Evolutionary conservation across 2,329 filamentous ascomycete species (phyloP).

Genomic region (Trichoderma endophyticum): DNA sequence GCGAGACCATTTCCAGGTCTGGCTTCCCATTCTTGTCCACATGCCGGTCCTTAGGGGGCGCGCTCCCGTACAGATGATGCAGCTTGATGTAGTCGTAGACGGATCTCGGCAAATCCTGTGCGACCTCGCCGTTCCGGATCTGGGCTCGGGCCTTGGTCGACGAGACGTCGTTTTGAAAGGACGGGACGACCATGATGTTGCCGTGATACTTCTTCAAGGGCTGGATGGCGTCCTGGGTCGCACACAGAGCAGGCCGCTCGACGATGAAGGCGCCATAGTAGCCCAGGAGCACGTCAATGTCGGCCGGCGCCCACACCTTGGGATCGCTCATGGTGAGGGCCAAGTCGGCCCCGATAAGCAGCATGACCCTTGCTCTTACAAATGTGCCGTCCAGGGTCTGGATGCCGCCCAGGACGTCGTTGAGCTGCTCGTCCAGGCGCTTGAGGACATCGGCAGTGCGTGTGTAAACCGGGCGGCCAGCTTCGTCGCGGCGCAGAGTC

Average conservation of each 20-base stretch:
- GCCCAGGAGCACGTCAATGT: conserved; percentile 79
- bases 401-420: conserved; percentile 72
- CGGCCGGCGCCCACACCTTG: conserved; percentile 74
- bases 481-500: conserved; percentile 40
- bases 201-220: conserved; percentile 73
- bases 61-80: conserved; percentile 58
- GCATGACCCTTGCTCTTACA: conserved; percentile 63
- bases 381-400: conserved; percentile 61
- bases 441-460: conserved; percentile 82
- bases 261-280: conserved; percentile 76
- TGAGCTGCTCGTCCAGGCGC: conserved; percentile 83
- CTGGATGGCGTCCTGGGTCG: conserved; percentile 77
- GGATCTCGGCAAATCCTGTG: conserved; percentile 66
- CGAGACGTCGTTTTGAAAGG: conserved; percentile 80
- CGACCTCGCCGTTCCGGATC: conserved; percentile 70
- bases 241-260: conserved; percentile 71
- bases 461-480: conserved; percentile 70
- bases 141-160: conserved; percentile 76
- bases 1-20: conserved; percentile 4
- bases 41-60: conserved; percentile 2
- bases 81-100: conserved; percentile 69
- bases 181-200: conserved; percentile 78
- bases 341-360: conserved; percentile 72
- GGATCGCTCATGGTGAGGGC: conserved; percentile 66
- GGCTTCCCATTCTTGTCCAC: conserved; percentile 3